Percentiles rank a stretch among this genome's conserved stretches.
Evolutionary conservation across 352 stramenopile species (phyloP).

Genomic region (Pelagophyceae sp.): DNA sequence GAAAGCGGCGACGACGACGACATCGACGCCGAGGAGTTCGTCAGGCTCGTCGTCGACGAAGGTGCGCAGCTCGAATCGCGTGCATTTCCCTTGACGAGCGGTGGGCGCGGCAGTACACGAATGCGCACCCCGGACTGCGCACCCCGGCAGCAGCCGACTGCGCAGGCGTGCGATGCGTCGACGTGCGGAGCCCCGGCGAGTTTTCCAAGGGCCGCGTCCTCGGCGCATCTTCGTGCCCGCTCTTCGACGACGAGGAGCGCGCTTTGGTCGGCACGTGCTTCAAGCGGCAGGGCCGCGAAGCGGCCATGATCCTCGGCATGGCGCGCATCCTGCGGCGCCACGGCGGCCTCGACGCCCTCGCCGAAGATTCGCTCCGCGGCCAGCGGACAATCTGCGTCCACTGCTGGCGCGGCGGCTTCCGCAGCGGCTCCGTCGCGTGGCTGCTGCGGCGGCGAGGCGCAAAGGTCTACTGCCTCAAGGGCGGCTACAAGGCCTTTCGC

Average conservation of each 20-base stretch:
- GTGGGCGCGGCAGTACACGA: too few relatives aligned
- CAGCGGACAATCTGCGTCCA: slow-evolving; percentile 18
- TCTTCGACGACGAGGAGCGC: slow-evolving; percentile 28
- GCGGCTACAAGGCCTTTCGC: slow-evolving; percentile 27
- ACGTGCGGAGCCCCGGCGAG: slow-evolving; percentile 27
- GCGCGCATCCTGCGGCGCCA: not conserved
- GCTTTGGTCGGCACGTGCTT: slow-evolving; percentile 24
- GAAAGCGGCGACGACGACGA: not conserved
- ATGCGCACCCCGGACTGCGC: too few relatives aligned
- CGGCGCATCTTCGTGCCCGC: slow-evolving; percentile 16
- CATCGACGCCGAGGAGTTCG: slow-evolving; percentile 5
- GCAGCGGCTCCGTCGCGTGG: slow-evolving; percentile 7
- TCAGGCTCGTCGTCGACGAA: slow-evolving; percentile 5
- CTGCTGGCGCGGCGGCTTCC: slow-evolving; percentile 28
- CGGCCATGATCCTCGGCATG: too few relatives aligned
- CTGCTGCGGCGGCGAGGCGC: slow-evolving; percentile 5
- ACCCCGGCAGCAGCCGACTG: too few relatives aligned
- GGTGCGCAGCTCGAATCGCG: too few relatives aligned
- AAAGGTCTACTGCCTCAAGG: not conserved
- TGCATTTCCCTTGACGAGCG: too few relatives aligned
- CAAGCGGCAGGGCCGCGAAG: slow-evolving; percentile 26
- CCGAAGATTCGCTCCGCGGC: not conserved
- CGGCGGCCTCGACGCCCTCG: slow-evolving; percentile 12
- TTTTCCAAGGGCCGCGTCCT: slow-evolving; percentile 22
- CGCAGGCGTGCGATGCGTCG: slow-evolving; percentile 10